Conservation (phyloP, 2,329 filamentous ascomycete genomes). For the Alternaria infectoria region DNA sequence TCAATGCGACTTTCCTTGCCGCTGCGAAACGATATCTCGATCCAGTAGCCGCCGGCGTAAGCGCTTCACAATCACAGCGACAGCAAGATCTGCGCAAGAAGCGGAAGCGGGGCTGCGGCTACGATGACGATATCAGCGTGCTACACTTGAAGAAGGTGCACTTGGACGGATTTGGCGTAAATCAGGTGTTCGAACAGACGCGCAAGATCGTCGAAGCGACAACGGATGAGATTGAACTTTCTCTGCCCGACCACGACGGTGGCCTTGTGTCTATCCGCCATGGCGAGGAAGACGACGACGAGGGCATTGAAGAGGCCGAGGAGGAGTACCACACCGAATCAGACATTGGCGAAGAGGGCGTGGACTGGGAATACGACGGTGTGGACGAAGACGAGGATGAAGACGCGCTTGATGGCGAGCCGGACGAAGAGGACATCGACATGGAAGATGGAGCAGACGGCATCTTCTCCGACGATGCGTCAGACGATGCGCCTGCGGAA, state of each 20-base stretch:
- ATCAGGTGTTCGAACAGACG: conserved; percentile 94
- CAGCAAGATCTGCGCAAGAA: conserved; percentile 75
- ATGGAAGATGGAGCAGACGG: conserved; percentile 42
- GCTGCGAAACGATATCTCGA: conserved; percentile 84
- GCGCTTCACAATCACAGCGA: conserved; percentile 72
- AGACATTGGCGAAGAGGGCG: conserved; percentile 40
- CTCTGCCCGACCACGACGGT: conserved; percentile 45
- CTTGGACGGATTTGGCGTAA: conserved; percentile 82
- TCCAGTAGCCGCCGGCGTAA: conserved; percentile 74
- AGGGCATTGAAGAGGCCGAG: conserved; percentile 39
- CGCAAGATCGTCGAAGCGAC: conserved; percentile 78
- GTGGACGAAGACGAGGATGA: conserved; percentile 41
- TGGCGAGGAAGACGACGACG: conserved; percentile 40
- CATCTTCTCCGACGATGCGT: conserved; percentile 52
- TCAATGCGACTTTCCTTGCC: conserved; percentile 73
- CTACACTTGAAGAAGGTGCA: conserved; percentile 84
- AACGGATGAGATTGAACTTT: conserved; percentile 60
- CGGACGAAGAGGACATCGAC: conserved; percentile 38
- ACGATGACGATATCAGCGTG: conserved; percentile 56
- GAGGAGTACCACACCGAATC: conserved; percentile 38
- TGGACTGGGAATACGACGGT: conserved; percentile 44
- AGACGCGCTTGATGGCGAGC: conserved; percentile 36
- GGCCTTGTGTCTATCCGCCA: conserved; percentile 22
- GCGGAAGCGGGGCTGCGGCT: conserved; percentile 69
- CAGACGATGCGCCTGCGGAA: conserved; percentile 54